Percentiles rank a stretch among this genome's conserved stretches.
phyloP scores from a whole-genome alignment of 352 stramenopile species.

The Bremia lactucae region DNA sequence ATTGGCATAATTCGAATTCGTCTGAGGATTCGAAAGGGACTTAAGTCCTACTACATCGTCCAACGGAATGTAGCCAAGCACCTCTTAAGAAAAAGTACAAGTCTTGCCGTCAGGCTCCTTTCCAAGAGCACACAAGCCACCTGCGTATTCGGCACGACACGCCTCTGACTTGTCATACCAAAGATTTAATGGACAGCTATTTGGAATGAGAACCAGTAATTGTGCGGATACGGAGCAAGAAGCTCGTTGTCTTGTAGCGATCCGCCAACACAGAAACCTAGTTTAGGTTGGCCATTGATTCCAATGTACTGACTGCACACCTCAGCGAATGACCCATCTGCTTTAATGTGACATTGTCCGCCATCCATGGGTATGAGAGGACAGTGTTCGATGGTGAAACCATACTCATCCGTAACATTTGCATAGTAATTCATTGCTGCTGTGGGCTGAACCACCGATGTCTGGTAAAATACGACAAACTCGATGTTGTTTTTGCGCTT shows the following conservation, averaged over 20 bases:
- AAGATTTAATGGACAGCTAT: conserved; percentile 36
- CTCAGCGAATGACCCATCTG: conserved; percentile 24
- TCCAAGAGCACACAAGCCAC: conserved; percentile 36
- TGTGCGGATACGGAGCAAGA: conserved; percentile 60
- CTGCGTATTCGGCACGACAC: conserved; percentile 26
- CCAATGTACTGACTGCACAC: conserved; percentile 49
- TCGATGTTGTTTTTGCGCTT: conserved; percentile 48
- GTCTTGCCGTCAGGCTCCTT: conserved; percentile 41
- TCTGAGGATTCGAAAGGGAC: conserved; percentile 34
- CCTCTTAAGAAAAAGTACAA: conserved; percentile 55
- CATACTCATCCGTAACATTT: conserved; percentile 15
- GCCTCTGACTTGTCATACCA: conserved; percentile 34
- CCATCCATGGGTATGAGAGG: conserved; percentile 50
- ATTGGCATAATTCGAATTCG: conserved; percentile 23
- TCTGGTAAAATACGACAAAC: conserved; percentile 59
- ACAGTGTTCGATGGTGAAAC: conserved; percentile 35
- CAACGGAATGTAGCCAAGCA: conserved; percentile 47
- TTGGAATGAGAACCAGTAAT: conserved; percentile 79
- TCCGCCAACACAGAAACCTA: conserved; percentile 42
- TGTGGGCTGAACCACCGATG: conserved; percentile 31
- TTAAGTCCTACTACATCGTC: conserved; percentile 71
- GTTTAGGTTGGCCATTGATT: conserved; percentile 23
- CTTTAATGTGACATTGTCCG: conserved; percentile 37
- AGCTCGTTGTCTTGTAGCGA: conserved; percentile 31
- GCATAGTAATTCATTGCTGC: conserved; percentile 36